Base-by-base conservation (phyloP, 2,329 filamentous ascomycete species). In the Colletotrichum abscissum region DNA sequence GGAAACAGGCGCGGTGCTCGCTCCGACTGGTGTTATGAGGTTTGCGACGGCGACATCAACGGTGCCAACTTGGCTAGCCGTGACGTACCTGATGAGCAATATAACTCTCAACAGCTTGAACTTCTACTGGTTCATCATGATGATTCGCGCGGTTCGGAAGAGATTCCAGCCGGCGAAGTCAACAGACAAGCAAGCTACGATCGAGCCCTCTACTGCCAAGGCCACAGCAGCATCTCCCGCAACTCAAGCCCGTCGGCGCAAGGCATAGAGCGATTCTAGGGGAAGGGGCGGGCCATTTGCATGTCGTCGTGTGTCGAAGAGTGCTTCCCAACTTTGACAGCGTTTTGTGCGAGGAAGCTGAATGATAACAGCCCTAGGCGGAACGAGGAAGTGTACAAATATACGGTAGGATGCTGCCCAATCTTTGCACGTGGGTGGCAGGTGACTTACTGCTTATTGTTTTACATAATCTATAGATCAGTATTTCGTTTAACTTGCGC, bases 101-200 rank as follows among this genome's bases (percentile, higher is more conserved):
- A 67, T 94, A 24, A 89, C 89, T 0, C 87, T 97, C 30, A 96
- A 95, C 79, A 87, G 88, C 14, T 85, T 97, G 65, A 97, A 97
- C 83, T 91, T 94, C 78, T 94, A 92, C 83, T 97, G 94, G 94
- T 97, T 96, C 80, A 87, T 91, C 79, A 95, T 94, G 88, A 97
- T 97, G 94, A 91, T 97, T 75, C 87, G 90, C 73, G 93, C 94
- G 9, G 90, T 97, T 14, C 88, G 91, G 73, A 95, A 94, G 85
- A 88, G 94, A 30, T 97, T 97, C 79, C 75, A 67, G 64, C 75
- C 62, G 38, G 73, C 75, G 63, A 81, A 72, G 63, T 30, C 33
- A 35, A 56, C 35, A 26, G 72, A 69, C 5, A 70, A 52, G 55
- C 35, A 19, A 14, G 35, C 30, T 12, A 26, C 26, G 6, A 58